phyloP scores from a whole-genome alignment of 2,329 filamentous ascomycete species.

The Apiospora rasikravindrae region DNA sequence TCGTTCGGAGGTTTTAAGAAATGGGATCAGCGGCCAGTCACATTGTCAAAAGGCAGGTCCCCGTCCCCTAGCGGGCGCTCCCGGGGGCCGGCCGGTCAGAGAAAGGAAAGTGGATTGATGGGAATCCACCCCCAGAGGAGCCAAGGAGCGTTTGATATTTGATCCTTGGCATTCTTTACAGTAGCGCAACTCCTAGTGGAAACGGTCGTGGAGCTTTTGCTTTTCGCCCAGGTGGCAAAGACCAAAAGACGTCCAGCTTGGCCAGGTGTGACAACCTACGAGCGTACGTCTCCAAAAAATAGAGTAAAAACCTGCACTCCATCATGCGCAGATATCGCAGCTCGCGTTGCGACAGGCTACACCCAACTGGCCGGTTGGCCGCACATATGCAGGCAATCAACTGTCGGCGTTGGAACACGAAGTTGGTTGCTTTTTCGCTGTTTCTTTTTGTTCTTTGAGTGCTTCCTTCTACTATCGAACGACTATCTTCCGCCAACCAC shows the following conservation, averaged over 20 bases:
- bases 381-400: background rate
- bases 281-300: background rate
- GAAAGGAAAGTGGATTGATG: background rate
- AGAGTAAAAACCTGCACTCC: background rate
- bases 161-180: background rate
- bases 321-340: background rate
- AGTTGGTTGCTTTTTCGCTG: background rate
- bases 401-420: background rate
- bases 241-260: background rate
- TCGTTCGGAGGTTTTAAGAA: background rate
- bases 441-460: background rate
- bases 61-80: background rate
- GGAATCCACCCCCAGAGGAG: background rate
- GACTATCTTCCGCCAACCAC: background rate
- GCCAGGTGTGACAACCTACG: background rate
- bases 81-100: background rate
- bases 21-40: constrained; percentile 1
- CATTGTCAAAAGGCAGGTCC: background rate
- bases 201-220: background rate
- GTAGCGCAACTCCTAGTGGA: background rate
- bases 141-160: background rate
- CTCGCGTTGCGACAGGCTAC: background rate
- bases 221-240: background rate
- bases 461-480: background rate
- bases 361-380: background rate